Evolutionary conservation across 1,284 basidiomycete genomes (phyloP).

Genomic region (Microbotryum intermedium): DNA sequence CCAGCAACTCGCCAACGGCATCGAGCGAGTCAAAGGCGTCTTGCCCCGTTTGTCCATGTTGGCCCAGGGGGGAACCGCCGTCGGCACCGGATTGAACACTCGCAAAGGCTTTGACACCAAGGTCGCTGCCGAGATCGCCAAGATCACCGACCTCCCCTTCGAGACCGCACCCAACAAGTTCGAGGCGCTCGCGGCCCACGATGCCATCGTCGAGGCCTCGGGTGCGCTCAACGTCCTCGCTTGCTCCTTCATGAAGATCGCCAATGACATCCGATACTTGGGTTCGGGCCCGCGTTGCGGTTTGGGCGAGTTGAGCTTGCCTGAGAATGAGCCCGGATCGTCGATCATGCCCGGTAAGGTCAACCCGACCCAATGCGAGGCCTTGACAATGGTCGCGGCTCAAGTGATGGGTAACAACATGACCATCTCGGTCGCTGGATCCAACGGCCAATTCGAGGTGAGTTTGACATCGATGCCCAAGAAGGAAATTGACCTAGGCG

Average conservation of each 20-base stretch:
- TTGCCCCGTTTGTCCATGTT: conserved; percentile 81
- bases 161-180: conserved; percentile 99
- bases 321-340: conserved; percentile 98
- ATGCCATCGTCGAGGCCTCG: conserved; percentile 93
- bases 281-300: conserved; percentile 97
- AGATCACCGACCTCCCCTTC: conserved; percentile 83
- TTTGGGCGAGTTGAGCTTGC: conserved; percentile 84
- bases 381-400: conserved; percentile 95
- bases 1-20: conserved; percentile 84
- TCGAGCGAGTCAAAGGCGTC: conserved; percentile 71
- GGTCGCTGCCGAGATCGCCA: conserved; percentile 84
- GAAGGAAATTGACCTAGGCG: background rate
- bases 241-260: conserved; percentile 97
- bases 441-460: conserved; percentile 95
- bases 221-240: conserved; percentile 93
- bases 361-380: conserved; percentile 99
- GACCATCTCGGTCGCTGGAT: conserved; percentile 81
- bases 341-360: conserved; percentile 99
- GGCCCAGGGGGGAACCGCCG: conserved; percentile 97
- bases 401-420: conserved; percentile 99
- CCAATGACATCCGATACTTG: conserved; percentile 97
- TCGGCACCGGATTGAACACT: conserved; percentile 96
- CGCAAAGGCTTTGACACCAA: conserved; percentile 93
- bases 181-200: conserved; percentile 92
- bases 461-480: conserved; percentile 12